A percentile compares a stretch with the other conserved stretches of the same genome.
phyloP scores from a whole-genome alignment of 371 early-diverging fungal genomes.

The Polyrhizophydium stewartii region DNA sequence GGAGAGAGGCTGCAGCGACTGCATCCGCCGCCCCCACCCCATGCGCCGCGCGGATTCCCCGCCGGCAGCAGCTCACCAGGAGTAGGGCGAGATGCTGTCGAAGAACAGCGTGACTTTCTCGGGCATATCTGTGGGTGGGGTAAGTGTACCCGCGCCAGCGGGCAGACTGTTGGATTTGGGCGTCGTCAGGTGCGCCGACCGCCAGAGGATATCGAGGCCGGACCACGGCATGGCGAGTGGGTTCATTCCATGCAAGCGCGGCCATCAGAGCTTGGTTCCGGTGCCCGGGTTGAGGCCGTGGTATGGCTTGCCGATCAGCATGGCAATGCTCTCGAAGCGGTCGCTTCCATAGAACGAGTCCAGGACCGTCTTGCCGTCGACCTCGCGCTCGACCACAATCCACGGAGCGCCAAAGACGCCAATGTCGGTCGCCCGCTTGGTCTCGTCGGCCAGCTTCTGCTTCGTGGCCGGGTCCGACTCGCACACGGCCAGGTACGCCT shows the following conservation, averaged over 20 bases:
- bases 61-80: slow-evolving; percentile 5
- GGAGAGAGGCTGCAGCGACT: too few species aligned
- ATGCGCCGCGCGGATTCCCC: not conserved
- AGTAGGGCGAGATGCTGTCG: slow-evolving; percentile 30
- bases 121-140: too few species aligned
- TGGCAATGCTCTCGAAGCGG: slow-evolving; percentile 14
- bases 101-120: slow-evolving; percentile 24
- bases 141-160: too few species aligned
- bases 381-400: not conserved
- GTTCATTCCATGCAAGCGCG: too few species aligned
- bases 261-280: slow-evolving; percentile 2
- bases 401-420: slow-evolving; percentile 13
- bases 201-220: too few species aligned
- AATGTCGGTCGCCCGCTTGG: not conserved
- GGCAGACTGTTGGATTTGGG: too few species aligned
- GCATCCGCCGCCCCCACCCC: not conserved
- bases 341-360: slow-evolving; percentile 15
- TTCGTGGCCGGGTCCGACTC: not conserved
- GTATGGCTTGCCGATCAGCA: slow-evolving; percentile 6
- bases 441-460: not conserved
- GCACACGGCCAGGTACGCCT: not conserved
- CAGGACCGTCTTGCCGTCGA: not conserved
- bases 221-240: too few species aligned
- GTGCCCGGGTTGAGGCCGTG: not conserved
- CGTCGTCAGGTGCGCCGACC: too few species aligned